These are phyloP conservation scores for Geotrichum aggregatum DNA, from an alignment of 1,139 yeast species.

Conservation along the genomic window DNA sequence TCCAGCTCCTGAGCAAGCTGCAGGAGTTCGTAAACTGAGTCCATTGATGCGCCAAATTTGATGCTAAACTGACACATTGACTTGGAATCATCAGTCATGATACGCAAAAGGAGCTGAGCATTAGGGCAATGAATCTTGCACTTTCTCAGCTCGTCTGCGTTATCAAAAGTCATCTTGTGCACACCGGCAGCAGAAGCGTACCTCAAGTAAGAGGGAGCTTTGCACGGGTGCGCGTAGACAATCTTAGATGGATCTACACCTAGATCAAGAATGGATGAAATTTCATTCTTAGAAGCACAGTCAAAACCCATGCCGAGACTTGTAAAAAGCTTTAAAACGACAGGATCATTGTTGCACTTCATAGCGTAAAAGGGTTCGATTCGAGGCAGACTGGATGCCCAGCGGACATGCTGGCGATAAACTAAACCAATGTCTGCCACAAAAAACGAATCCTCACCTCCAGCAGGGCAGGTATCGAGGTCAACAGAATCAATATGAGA, in stretches of 20 bases:
- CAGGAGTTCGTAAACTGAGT: slow-evolving; percentile 53
- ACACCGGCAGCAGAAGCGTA: slow-evolving; percentile 58
- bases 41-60: slow-evolving; percentile 79
- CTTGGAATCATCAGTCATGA: slow-evolving; percentile 83
- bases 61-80: slow-evolving; percentile 86
- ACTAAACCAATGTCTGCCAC: slow-evolving; percentile 82
- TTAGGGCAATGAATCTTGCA: slow-evolving; percentile 63
- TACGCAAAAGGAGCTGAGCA: slow-evolving; percentile 68
- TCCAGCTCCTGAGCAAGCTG: slow-evolving; percentile 58
- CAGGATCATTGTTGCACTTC: slow-evolving; percentile 78
- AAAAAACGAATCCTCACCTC: slow-evolving; percentile 82
- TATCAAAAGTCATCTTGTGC: slow-evolving; percentile 82
- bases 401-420: slow-evolving; percentile 53
- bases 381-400: slow-evolving; percentile 65
- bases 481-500: slow-evolving; percentile 44
- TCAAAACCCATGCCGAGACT: slow-evolving; percentile 74
- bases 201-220: slow-evolving; percentile 73
- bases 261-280: slow-evolving; percentile 57
- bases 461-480: slow-evolving; percentile 61
- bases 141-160: slow-evolving; percentile 77
- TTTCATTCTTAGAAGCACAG: slow-evolving; percentile 88
- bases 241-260: slow-evolving; percentile 66
- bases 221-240: slow-evolving; percentile 92
- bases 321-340: slow-evolving; percentile 56
- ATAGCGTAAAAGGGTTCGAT: slow-evolving; percentile 88